A percentile compares a stretch with the other conserved stretches of the same genome.
Evolutionary conservation across 371 early-diverging fungal genomes (phyloP).

Genomic region (Coemansia sp.): DNA sequence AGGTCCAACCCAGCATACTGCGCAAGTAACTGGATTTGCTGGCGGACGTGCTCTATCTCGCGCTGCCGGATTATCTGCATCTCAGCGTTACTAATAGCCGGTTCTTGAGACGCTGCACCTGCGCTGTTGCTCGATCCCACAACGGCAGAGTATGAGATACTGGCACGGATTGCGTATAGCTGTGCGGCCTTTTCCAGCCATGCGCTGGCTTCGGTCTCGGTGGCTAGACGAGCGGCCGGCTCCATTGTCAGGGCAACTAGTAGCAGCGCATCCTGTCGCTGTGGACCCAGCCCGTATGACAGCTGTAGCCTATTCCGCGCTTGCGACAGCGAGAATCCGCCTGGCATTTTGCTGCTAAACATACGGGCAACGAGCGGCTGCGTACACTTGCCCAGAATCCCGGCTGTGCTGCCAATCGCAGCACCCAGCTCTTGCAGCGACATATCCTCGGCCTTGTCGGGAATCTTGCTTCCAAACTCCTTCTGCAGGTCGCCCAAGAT

Average conservation of each 20-base stretch:
- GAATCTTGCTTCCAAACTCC: slow-evolving; percentile 82
- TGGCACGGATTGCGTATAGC: slow-evolving; percentile 75
- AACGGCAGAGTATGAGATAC: slow-evolving; percentile 58
- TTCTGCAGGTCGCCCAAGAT: slow-evolving; percentile 93
- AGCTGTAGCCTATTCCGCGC: slow-evolving; percentile 73
- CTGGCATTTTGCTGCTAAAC: slow-evolving; percentile 88
- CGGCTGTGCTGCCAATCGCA: slow-evolving; percentile 65
- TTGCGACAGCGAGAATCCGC: slow-evolving; percentile 81
- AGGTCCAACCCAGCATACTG: slow-evolving; percentile 84
- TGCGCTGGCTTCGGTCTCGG: slow-evolving; percentile 79
- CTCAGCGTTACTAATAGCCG: slow-evolving; percentile 71
- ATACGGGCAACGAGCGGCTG: slow-evolving; percentile 76
- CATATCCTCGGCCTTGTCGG: slow-evolving; percentile 90
- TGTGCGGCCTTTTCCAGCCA: slow-evolving; percentile 80
- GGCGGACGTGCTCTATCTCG: slow-evolving; percentile 72
- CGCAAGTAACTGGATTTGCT: slow-evolving; percentile 83
- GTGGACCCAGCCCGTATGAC: slow-evolving; percentile 49
- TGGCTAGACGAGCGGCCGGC: slow-evolving; percentile 76
- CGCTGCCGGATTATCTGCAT: slow-evolving; percentile 78
- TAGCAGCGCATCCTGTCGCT: slow-evolving; percentile 72
- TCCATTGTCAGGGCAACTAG: slow-evolving; percentile 83
- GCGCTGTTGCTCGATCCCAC: too few species aligned
- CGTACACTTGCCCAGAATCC: slow-evolving; percentile 82
- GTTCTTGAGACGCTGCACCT: too few species aligned
- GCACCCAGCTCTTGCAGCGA: slow-evolving; percentile 79